A percentile compares a stretch with the other conserved stretches of the same genome.
These are phyloP conservation scores for Sordariomycetes sp. DNA, from an alignment of 2,329 filamentous ascomycete genomes.

Conservation along the genomic window DNA sequence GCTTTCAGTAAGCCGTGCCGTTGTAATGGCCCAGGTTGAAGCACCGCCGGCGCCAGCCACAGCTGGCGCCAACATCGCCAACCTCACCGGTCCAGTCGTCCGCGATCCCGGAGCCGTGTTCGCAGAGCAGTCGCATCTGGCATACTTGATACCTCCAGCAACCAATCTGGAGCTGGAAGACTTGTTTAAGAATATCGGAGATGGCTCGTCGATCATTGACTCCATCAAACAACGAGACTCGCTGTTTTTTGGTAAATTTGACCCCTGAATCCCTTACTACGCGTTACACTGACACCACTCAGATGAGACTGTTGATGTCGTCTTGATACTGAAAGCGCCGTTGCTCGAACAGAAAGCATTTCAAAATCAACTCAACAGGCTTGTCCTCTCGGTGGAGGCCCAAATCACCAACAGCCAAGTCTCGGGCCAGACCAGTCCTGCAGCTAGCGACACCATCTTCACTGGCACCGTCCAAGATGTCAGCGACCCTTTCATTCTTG, in stretches of 20 bases:
- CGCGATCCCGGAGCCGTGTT: conserved; percentile 27
- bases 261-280: conserved; percentile 15
- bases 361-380: conserved; percentile 47
- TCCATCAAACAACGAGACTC: conserved; percentile 53
- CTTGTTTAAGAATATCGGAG: conserved; percentile 32
- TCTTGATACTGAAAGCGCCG: conserved; percentile 59
- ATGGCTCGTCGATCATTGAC: conserved; percentile 39
- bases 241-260: conserved; percentile 66
- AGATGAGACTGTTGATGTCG: conserved; percentile 68
- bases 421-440: conserved; percentile 35
- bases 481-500: conserved; percentile 39
- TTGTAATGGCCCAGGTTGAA: no score
- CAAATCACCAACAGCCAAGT: conserved; percentile 49
- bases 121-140: conserved; percentile 48
- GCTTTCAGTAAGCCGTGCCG: no score
- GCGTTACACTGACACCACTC: conserved; percentile 5
- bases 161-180: conserved; percentile 47
- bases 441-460: conserved; percentile 51
- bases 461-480: conserved; percentile 40
- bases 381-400: conserved; percentile 59
- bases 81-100: no score
- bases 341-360: conserved; percentile 47
- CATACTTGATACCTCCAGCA: conserved; percentile 49
- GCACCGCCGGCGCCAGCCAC: no score
- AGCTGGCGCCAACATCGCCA: no score